A percentile compares a stretch with the other conserved stretches of the same genome.
Evolutionary conservation across 768 basidiomycete genomes (phyloP).

Genomic region (Hemileccinum rubropunctum): DNA sequence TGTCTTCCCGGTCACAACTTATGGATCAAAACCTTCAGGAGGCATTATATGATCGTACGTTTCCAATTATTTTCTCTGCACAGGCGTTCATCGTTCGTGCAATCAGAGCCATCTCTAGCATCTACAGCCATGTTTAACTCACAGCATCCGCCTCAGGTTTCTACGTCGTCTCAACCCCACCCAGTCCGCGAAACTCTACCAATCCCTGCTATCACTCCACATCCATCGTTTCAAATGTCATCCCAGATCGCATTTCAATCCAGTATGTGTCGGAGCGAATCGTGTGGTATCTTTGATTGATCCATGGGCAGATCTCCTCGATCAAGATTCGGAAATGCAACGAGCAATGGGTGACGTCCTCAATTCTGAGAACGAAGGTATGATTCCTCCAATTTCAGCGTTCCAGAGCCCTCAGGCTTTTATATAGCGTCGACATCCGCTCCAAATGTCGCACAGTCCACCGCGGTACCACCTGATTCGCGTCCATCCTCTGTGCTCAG

Average conservation of each 20-base stretch:
- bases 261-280: slow-evolving; percentile 38
- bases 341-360: slow-evolving; percentile 55
- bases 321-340: slow-evolving; percentile 73
- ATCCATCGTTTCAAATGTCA: slow-evolving; percentile 52
- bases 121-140: slow-evolving; percentile 12
- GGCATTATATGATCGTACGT: slow-evolving; percentile 37
- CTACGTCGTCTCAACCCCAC: slow-evolving; percentile 38
- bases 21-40: slow-evolving; percentile 35
- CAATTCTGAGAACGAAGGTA: slow-evolving; percentile 46
- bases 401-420: neutral
- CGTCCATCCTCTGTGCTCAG: slow-evolving; percentile 16
- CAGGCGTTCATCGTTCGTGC: slow-evolving; percentile 1
- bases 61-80: neutral
- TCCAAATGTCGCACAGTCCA: slow-evolving; percentile 4
- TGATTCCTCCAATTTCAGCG: neutral
- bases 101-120: slow-evolving; percentile 14
- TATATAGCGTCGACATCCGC: slow-evolving; percentile 14
- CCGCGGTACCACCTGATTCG: slow-evolving; percentile 3
- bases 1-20: slow-evolving; percentile 35
- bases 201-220: slow-evolving; percentile 53
- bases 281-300: neutral
- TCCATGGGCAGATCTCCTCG: slow-evolving; percentile 52
- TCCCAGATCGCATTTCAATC: slow-evolving; percentile 50
- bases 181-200: slow-evolving; percentile 43
- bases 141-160: slow-evolving; percentile 19